Conservation (phyloP, 2,329 filamentous ascomycete species). For the Ambrosiella beaveri region DNA sequence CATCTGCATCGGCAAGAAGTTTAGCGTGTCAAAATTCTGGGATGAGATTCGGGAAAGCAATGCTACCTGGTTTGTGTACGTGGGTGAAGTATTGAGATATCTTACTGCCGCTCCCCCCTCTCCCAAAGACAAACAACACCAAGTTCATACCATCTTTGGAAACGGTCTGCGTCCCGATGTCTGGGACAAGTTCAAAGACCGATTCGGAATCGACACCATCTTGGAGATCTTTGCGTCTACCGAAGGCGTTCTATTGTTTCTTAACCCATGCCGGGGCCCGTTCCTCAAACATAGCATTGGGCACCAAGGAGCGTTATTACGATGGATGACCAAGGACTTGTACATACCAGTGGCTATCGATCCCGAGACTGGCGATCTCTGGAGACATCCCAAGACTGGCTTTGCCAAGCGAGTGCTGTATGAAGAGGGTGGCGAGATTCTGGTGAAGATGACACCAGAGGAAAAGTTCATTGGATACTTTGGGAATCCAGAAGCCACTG, state of each 20-base stretch:
- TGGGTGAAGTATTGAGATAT: conserved; percentile 62
- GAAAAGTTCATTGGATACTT: conserved; percentile 52
- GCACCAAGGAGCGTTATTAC: conserved; percentile 48
- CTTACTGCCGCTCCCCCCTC: conserved; percentile 49
- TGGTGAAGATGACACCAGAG: conserved; percentile 42
- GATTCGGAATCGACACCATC: conserved; percentile 45
- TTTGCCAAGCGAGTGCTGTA: conserved; percentile 47
- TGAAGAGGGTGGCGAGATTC: conserved; percentile 56
- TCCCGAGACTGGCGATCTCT: conserved; percentile 47
- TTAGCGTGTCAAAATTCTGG: conserved; percentile 57
- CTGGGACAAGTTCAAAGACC: conserved; percentile 45
- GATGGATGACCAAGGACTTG: conserved; percentile 32
- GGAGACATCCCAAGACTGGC: conserved; percentile 48
- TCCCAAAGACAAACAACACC: conserved; percentile 42
- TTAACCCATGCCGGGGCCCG: conserved; percentile 43
- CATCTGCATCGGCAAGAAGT: conserved; percentile 46
- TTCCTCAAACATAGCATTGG: conserved; percentile 49
- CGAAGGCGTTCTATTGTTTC: conserved; percentile 48
- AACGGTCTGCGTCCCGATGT: conserved; percentile 54
- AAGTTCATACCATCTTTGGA: conserved; percentile 42
- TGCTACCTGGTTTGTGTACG: conserved; percentile 58
- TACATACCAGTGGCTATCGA: conserved; percentile 54
- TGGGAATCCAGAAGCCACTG: conserved; percentile 47
- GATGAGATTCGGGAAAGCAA: conserved; percentile 47
- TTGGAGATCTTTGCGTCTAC: conserved; percentile 65